Evolutionary conservation across 2,329 filamentous ascomycete genomes (phyloP), one percentile per base, ranked within the genome.

Genomic region (Cercospora beticola): DNA sequence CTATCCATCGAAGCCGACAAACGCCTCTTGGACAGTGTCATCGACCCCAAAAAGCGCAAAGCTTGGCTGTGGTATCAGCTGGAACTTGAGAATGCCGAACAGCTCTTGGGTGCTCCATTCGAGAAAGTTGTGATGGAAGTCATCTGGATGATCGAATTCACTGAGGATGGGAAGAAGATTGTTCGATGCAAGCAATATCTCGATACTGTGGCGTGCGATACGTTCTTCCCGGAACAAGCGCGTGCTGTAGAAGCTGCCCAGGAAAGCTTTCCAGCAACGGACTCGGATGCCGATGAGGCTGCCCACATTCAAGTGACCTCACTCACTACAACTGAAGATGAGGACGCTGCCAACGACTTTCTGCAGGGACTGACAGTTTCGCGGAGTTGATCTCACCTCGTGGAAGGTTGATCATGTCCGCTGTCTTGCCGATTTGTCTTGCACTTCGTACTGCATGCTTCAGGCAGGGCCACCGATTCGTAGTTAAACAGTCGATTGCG

Each of bases 51-150:
- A 26, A 65, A 65, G 54, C 31, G 54, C n/a, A 65, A 59, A 16
- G 62, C 62, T 21, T 65, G 62, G 62, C 36, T 65, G 16, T 65
- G 62, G 62, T 65, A 65, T 30, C 62, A 65, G 54, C 26, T 65
- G 21, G 62, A 65, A 23, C 28, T 65, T 8, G 23, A 58, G 33
- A 14, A 65, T 21, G 62, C 62, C 18, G 54, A 30, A 10, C 36
- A 65, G 16, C 36, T 65, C 3, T 26, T 59, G 16, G 54, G 36
- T 10, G 52, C 62, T 5, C 62, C 62, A 9, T 65, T 43, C n/a
- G 52, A 65, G 40, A 65, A 65, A 43, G n/a, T 65, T 28, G 33
- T 65, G 14, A 65, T 59, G 62, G 62, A 65, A 59, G 36, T 65
- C 14, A 26, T 65, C 49, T 65, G 62, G 62, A 33, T 65, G 52